A percentile compares a stretch with the other conserved stretches of the same genome.
phyloP scores from a whole-genome alignment of 441 rosid genomes.

The Flueggea neowawraea region DNA sequence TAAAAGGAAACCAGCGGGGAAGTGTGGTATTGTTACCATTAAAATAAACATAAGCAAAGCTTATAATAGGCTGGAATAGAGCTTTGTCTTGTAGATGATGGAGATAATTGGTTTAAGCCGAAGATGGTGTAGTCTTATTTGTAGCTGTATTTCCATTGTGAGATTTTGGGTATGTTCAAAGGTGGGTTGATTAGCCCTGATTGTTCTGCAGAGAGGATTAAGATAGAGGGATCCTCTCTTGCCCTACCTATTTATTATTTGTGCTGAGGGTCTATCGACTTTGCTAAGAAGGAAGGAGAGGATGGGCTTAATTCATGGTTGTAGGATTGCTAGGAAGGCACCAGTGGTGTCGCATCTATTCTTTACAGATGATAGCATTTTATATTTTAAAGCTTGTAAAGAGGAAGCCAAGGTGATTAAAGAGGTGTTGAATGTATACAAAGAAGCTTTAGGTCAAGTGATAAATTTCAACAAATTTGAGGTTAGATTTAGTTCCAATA shows the following conservation, averaged over 20 bases:
- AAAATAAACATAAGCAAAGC: neutral
- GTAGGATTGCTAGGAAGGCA: neutral
- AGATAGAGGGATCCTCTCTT: neutral
- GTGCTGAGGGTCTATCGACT: neutral
- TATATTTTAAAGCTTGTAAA: too few species aligned
- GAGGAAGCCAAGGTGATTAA: too few species aligned
- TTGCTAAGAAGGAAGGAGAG: neutral
- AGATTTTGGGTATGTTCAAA: neutral
- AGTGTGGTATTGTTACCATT: neutral
- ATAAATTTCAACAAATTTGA: too few species aligned
- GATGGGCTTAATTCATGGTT: neutral
- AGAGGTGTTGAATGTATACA: too few species aligned
- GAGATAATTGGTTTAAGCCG: neutral
- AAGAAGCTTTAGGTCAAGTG: too few species aligned
- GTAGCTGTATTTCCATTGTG: neutral
- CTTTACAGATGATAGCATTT: neutral
- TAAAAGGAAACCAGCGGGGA: too few species aligned
- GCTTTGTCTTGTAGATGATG: neutral
- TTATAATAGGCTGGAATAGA: neutral
- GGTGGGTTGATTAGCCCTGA: neutral
- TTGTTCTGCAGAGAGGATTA: neutral
- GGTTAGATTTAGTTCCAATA: too few species aligned
- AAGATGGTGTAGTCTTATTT: neutral
- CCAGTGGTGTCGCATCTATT: neutral
- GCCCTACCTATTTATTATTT: too few species aligned